Evolutionary conservation across 2,329 filamentous ascomycete species (phyloP).

Genomic region (Thielaviopsis populi): DNA sequence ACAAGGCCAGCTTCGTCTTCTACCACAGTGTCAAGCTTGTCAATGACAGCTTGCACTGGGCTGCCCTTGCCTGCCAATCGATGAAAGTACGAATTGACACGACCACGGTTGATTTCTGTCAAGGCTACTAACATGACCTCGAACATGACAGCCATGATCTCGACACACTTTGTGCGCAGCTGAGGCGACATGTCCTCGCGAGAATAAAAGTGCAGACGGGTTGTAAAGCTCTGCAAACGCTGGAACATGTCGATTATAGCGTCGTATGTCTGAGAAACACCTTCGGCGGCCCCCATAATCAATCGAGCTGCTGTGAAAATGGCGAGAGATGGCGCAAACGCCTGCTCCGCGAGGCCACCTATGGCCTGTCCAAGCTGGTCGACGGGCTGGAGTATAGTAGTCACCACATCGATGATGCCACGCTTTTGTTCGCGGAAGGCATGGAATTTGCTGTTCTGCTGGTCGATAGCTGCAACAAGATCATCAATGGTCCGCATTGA

Average conservation of each 20-base stretch:
- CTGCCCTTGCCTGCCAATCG: slow-evolving; percentile 28
- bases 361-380: slow-evolving; percentile 28
- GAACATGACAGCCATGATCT: slow-evolving; percentile 30
- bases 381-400: slow-evolving; percentile 24
- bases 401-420: slow-evolving; percentile 16
- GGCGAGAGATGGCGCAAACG: slow-evolving; percentile 28
- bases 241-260: slow-evolving; percentile 31
- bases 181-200: slow-evolving; percentile 26
- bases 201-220: slow-evolving; percentile 29
- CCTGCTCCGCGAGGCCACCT: slow-evolving; percentile 25
- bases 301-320: slow-evolving; percentile 31
- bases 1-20: slow-evolving; percentile 30
- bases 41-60: slow-evolving; percentile 27
- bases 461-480: slow-evolving; percentile 12
- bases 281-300: slow-evolving; percentile 30
- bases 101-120: slow-evolving; percentile 29
- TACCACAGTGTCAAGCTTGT: slow-evolving; percentile 28
- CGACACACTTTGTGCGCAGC: slow-evolving; percentile 27
- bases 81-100: slow-evolving; percentile 29
- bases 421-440: slow-evolving; percentile 17
- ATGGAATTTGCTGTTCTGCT: slow-evolving; percentile 17
- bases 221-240: slow-evolving; percentile 30
- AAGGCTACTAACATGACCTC: slow-evolving; percentile 31
- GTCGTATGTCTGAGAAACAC: slow-evolving; percentile 32
- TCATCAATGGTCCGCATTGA: slow-evolving; percentile 15